Conservation (phyloP, 768 basidiomycete species). For the Kwoniella botswanensis region DNA sequence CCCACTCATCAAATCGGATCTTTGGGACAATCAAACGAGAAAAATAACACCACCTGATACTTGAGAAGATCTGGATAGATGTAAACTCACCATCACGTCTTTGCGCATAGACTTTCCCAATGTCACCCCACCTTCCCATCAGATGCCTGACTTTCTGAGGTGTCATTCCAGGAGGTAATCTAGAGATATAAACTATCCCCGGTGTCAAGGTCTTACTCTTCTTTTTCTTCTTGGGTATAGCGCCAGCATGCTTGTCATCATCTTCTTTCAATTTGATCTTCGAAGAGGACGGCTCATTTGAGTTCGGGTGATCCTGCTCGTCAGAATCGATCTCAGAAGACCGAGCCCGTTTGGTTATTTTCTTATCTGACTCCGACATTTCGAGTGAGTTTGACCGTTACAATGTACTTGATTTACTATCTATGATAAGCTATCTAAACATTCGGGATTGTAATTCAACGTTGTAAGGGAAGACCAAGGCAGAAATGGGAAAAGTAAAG, state of each 20-base stretch:
- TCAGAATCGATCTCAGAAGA: not conserved
- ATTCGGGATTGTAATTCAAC: no score
- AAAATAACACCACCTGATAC: no score
- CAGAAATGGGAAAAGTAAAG: no score
- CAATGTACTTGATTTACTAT: not conserved
- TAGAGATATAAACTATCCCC: constrained; percentile 90
- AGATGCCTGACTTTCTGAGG: constrained; percentile 94
- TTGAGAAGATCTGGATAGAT: no score
- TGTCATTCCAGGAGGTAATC: constrained; percentile 97
- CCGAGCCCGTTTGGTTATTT: not conserved
- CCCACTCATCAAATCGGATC: no score
- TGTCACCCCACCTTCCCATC: constrained; percentile 84
- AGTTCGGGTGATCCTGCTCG: not conserved
- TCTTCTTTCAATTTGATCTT: not conserved
- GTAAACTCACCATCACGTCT: constrained; percentile 73
- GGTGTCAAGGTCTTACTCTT: constrained; percentile 54
- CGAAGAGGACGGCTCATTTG: constrained; percentile 2
- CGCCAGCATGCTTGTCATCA: not conserved
- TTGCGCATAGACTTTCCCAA: constrained; percentile 90
- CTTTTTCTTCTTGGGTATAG: constrained; percentile 32
- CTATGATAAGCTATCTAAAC: not conserved
- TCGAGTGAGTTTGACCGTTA: not conserved
- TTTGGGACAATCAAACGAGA: no score
- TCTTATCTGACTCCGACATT: not conserved
- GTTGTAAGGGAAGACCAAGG: no score